Evolutionary conservation across 345 rosid species (phyloP).

Genomic region (Dipteronia sinensis): DNA sequence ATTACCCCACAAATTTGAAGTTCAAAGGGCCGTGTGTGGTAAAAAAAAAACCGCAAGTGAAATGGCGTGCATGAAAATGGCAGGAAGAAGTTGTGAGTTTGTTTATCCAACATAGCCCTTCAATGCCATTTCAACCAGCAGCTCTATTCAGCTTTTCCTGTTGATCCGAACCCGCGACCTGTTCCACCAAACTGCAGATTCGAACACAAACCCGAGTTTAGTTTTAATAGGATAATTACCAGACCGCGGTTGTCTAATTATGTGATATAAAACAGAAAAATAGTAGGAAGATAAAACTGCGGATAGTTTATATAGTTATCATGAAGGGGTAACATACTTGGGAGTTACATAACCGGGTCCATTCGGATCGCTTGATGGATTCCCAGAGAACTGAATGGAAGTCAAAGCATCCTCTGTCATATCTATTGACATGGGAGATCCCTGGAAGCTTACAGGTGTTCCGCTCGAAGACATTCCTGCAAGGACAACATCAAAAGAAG

Average conservation of each 20-base stretch:
- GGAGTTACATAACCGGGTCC: conserved; percentile 41
- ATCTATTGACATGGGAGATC: conserved; percentile 51
- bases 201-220: neutral
- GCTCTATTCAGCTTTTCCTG: conserved; percentile 30
- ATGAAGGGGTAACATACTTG: conserved; percentile 37
- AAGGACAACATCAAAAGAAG: conserved; percentile 2
- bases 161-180: conserved; percentile 49
- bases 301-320: neutral
- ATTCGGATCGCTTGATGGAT: conserved; percentile 42
- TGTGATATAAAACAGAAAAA: neutral
- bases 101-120: neutral
- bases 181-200: conserved; percentile 50
- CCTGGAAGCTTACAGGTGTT: conserved; percentile 35
- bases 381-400: conserved; percentile 57
- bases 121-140: conserved; percentile 30
- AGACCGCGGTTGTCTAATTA: neutral
- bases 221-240: neutral
- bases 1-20: conserved; percentile 27
- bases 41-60: conserved; percentile 9
- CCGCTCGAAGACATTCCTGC: conserved; percentile 70
- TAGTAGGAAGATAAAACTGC: neutral
- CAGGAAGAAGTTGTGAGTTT: neutral
- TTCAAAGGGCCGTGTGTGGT: conserved; percentile 10
- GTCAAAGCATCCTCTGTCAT: conserved; percentile 42
- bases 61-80: conserved; percentile 14